Evolutionary conservation across 1,284 basidiomycete species (phyloP).

Genomic region (Microstroma glucosiphilum): DNA sequence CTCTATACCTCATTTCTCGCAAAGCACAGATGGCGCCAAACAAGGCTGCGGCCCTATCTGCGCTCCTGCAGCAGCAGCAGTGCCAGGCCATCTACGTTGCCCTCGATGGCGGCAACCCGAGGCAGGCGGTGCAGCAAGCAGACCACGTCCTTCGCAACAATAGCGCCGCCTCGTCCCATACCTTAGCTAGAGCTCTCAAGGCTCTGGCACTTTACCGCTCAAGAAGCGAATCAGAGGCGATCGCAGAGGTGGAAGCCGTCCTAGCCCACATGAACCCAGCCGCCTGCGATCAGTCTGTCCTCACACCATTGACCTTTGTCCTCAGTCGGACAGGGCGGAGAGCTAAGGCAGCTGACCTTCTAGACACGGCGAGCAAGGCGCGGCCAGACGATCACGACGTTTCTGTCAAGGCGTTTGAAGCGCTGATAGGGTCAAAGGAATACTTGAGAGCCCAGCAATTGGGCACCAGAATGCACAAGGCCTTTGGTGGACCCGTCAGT

Average conservation of each 20-base stretch:
- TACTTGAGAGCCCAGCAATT: slow-evolving; percentile 47
- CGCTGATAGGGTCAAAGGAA: slow-evolving; percentile 46
- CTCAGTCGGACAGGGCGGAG: slow-evolving; percentile 72
- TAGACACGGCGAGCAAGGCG: slow-evolving; percentile 53
- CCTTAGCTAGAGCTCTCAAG: neutral
- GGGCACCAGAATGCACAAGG: slow-evolving; percentile 22
- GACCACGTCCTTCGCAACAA: slow-evolving; percentile 21
- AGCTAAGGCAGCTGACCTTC: slow-evolving; percentile 60
- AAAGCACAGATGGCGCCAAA: neutral
- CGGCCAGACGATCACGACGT: slow-evolving; percentile 73
- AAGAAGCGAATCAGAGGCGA: neutral
- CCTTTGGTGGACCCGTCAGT: slow-evolving; percentile 54
- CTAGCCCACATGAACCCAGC: slow-evolving; percentile 13
- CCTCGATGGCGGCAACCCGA: slow-evolving; percentile 31
- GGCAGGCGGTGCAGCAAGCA: slow-evolving; percentile 22
- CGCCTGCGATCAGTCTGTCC: slow-evolving; percentile 24
- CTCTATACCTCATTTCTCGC: neutral
- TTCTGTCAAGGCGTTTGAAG: slow-evolving; percentile 70
- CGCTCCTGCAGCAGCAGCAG: slow-evolving; percentile 29
- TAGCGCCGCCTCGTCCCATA: neutral
- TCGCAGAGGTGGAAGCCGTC: slow-evolving; percentile 5
- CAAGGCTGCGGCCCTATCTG: slow-evolving; percentile 15
- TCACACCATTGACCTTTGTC: slow-evolving; percentile 71
- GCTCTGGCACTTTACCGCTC: neutral
- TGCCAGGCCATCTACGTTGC: slow-evolving; percentile 34